Evolutionary conservation across 371 early-diverging fungal species (phyloP), one percentile per base, ranked within the genome.

Genomic region (Batkoa obscura): DNA sequence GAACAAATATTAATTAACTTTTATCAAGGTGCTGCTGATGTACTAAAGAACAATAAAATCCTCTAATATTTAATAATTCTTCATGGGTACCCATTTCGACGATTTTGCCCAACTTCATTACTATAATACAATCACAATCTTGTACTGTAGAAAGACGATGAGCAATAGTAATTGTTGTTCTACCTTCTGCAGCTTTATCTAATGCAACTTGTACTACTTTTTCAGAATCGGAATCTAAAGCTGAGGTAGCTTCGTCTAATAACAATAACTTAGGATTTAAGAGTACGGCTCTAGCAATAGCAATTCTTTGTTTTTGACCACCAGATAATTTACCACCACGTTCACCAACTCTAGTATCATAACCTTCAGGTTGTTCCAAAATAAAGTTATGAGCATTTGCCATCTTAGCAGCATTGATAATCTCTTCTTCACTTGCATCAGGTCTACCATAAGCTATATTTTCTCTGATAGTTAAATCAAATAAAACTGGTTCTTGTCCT

Each of bases 231-330:
- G 84, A 79, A 66, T 95, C 94, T 43, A 95, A 62, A 0, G 94
- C 93, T 1, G 88, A 84, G 0, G 99, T 98, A 0, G 98, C 94
- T 64, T 99, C 99, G 61, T 99, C 99, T 34, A 98, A 66, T 15
- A 98, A 66, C 43, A 96, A 66, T 3, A 96, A 76, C 55, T 70
- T 74, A 30, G 92, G 92, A 57, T 90, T 79, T 53, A 83, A 80
- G 62, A 96, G 77, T n/a, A 79, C 47, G 0, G 80, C 80, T 57
- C 86, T 71, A 17, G 83, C 78, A 58, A 83, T 72, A 31, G 77
- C 70, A 66, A 84, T 71, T 61, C 83, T 74, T 62, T 84, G 84
- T 59, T 78, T 78, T 64, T 76, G 76, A 32, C 86, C 86, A 52
- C 84, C 84, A 57, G 76, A 75, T 0, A 83, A 57, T 57, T 76